Percentiles rank a stretch among this genome's conserved stretches.
Conservation (phyloP, 163 green algal species). For the Coccomyxa subellipsoidea region DNA sequence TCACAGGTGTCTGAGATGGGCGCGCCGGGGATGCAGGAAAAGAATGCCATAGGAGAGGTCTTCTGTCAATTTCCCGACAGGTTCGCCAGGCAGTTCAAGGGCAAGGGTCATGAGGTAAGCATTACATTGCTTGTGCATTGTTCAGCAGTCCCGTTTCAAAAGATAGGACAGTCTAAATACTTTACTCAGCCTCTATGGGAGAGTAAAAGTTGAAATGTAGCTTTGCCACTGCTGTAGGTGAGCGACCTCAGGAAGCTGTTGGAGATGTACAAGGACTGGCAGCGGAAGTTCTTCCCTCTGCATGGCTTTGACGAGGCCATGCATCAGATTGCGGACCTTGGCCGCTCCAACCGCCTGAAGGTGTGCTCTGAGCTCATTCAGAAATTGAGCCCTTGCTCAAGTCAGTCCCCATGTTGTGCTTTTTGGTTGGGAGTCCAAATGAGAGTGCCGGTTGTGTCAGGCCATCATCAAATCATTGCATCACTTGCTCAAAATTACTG, state of each 20-base stretch:
- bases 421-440: no score
- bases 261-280: constrained; percentile 55
- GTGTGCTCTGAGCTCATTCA: not conserved
- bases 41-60: constrained; percentile 38
- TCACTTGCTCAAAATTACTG: no score
- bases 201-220: no score
- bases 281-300: constrained; percentile 22
- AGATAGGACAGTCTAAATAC: no score
- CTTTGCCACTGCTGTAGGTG: no score
- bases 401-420: constrained; percentile 7
- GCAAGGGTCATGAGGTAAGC: constrained; percentile 42
- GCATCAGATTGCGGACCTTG: not conserved
- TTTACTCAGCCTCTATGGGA: no score
- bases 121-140: not conserved
- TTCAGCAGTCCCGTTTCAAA: no score
- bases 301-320: constrained; percentile 17
- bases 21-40: constrained; percentile 18
- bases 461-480: no score
- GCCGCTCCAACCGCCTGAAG: not conserved
- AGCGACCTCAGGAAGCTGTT: constrained; percentile 45
- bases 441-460: no score
- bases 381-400: not conserved
- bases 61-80: constrained; percentile 40
- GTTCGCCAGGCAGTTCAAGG: constrained; percentile 35
- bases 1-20: no score